Evolutionary conservation across 2,329 filamentous ascomycete species (phyloP).

Genomic region (Hirsutella minnesotensis): DNA sequence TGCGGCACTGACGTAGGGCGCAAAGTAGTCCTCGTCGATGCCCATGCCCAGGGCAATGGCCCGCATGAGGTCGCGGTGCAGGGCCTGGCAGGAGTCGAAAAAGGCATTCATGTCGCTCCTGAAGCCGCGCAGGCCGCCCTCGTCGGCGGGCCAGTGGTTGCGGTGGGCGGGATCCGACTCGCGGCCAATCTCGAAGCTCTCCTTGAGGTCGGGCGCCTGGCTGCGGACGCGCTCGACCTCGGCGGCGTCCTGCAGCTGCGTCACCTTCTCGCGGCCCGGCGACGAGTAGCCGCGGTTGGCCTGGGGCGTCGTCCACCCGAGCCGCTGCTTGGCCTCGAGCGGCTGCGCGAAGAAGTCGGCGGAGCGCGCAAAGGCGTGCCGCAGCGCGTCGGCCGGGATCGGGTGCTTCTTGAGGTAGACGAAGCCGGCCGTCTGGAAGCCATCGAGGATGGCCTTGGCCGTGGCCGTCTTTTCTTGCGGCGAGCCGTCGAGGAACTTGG

Average conservation of each 20-base stretch:
- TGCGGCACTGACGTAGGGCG: slow-evolving; percentile 56
- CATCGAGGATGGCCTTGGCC: slow-evolving; percentile 61
- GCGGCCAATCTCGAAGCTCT: slow-evolving; percentile 53
- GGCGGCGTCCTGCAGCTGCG: slow-evolving; percentile 36
- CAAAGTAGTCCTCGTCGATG: slow-evolving; percentile 62
- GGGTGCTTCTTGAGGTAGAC: slow-evolving; percentile 77
- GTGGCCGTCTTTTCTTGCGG: slow-evolving; percentile 48
- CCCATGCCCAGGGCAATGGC: slow-evolving; percentile 76
- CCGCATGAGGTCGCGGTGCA: slow-evolving; percentile 72
- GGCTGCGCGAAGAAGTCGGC: slow-evolving; percentile 60
- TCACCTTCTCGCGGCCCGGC: slow-evolving; percentile 60
- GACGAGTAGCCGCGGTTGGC: slow-evolving; percentile 65
- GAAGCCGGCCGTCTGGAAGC: slow-evolving; percentile 80
- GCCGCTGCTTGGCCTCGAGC: slow-evolving; percentile 46
- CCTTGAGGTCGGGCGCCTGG: slow-evolving; percentile 52
- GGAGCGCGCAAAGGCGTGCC: slow-evolving; percentile 53
- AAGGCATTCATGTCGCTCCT: slow-evolving; percentile 64
- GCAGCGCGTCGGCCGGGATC: slow-evolving; percentile 47
- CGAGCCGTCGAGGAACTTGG: slow-evolving; percentile 54
- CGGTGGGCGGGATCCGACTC: slow-evolving; percentile 47
- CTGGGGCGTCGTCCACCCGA: slow-evolving; percentile 61
- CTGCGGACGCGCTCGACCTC: slow-evolving; percentile 48
- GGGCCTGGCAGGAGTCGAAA: slow-evolving; percentile 57
- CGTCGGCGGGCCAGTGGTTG: slow-evolving; percentile 62
- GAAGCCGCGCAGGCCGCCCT: slow-evolving; percentile 40